Conservation (phyloP, 441 rosid genomes). For the Melianthus villosus region DNA sequence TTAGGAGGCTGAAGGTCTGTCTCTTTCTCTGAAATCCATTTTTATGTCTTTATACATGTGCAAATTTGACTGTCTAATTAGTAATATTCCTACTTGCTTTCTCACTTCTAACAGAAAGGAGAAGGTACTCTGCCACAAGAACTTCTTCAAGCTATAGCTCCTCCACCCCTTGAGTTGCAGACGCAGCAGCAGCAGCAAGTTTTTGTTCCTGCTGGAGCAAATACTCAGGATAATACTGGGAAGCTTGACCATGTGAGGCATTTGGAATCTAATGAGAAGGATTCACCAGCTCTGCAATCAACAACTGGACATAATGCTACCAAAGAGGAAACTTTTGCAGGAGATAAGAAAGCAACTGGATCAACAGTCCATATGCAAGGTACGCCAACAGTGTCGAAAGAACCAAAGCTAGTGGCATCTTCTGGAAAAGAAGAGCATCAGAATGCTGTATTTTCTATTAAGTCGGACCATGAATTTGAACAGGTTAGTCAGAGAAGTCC, state of each 20-base stretch:
- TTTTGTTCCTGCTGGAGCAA: constrained; percentile 36
- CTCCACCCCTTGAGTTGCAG: constrained; percentile 82
- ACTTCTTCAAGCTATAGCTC: constrained; percentile 83
- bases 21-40: constrained; percentile 2
- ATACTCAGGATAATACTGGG: constrained; percentile 44
- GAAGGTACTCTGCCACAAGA: constrained; percentile 88
- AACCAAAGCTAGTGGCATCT: constrained; percentile 22
- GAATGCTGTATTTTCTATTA: constrained; percentile 30
- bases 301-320: constrained; percentile 25
- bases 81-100: constrained; percentile 6
- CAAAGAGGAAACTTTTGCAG: constrained; percentile 49
- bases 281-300: constrained; percentile 30
- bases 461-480: constrained; percentile 70
- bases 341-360: constrained; percentile 46
- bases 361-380: constrained; percentile 30
- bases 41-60: background rate
- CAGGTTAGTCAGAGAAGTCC: constrained; percentile 40
- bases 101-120: constrained; percentile 55
- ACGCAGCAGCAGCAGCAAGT: constrained; percentile 33
- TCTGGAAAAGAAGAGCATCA: constrained; percentile 68
- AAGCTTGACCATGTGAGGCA: constrained; percentile 44
- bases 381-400: constrained; percentile 34
- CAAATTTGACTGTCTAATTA: constrained; percentile 9
- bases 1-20: constrained; percentile 81
- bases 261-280: constrained; percentile 46